Base-by-base conservation (phyloP, 2,329 filamentous ascomycete genomes). In the Mycosphaerelloides madeirae region DNA sequence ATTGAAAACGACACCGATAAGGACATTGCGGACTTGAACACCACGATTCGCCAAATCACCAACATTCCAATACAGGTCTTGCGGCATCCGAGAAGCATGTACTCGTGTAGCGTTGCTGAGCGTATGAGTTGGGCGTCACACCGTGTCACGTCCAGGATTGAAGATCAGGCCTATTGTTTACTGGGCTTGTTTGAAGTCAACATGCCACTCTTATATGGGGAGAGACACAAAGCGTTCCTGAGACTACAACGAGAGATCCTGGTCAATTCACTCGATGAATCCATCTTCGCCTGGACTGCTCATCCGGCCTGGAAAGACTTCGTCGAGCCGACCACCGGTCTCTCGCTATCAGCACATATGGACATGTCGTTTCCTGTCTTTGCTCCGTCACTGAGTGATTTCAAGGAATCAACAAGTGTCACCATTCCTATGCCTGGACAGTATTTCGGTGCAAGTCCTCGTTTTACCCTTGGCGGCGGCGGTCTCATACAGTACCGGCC, bases 131-230 rank as follows among this genome's bases (percentile, higher is more conserved):
- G 46, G 42, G 46, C 43, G 28, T 29, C 46, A 12, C 12, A 28
- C 15, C 29, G 49, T 3, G n/a, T 13, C 3, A 52, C 43, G 2
- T 39, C 46, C 12, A 16, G 62, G 3, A 3, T 41, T 0, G 71
- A 74, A 37, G 72, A 74, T 31, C 58, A 60, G n/a, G 68, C 69
- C 0, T 75, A 74, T 34, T 71, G 62, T 4, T 55, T 75, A 0
- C 44, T 74, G 2, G 71, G 71, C 0, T 58, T 74, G 0, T 73
- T 74, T 19, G 58, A 57, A 1, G 58, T 74, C 22, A 62, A 68
- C 28, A 70, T 74, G 64, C 33, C 38, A 4, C 22, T 46, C 2
- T 15, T 41, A 25, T 38, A 46, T 18, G 38, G 44, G 16, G 28
- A 46, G 19, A 18, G 39, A 11, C 3, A 34, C 3, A 25, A 42